phyloP scores from a whole-genome alignment of 108 stramenopile genomes.

The Cylindrotheca closterium region DNA sequence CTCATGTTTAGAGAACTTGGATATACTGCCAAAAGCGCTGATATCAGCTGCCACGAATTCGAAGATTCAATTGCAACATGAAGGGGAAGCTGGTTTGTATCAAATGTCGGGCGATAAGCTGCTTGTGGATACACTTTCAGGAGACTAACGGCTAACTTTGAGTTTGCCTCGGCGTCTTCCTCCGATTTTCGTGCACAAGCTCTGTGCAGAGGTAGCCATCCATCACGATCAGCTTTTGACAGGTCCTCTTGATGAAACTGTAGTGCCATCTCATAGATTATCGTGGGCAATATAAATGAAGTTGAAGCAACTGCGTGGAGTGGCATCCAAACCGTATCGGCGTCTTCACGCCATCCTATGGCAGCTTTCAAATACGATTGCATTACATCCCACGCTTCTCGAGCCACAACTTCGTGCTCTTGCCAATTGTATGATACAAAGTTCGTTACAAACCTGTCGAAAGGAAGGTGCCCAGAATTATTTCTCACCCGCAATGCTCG shows the following conservation, averaged over 20 bases:
- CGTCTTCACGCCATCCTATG: background rate
- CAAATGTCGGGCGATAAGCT: background rate
- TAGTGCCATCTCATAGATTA: slow-evolving; percentile 26
- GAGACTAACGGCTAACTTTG: background rate
- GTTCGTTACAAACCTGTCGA: slow-evolving; percentile 25
- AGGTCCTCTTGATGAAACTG: slow-evolving; percentile 11
- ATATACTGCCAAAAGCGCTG: slow-evolving; percentile 16
- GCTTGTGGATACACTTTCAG: slow-evolving; percentile 23
- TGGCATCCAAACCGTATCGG: slow-evolving; percentile 14
- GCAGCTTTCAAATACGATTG: slow-evolving; percentile 17
- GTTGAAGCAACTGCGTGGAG: slow-evolving; percentile 19
- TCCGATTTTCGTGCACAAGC: slow-evolving; percentile 1
- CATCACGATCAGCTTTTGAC: slow-evolving; percentile 10
- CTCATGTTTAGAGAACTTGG: slow-evolving; percentile 21
- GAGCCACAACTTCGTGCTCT: slow-evolving; percentile 20
- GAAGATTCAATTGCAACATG: slow-evolving; percentile 16
- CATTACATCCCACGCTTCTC: slow-evolving; percentile 19
- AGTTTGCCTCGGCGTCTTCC: background rate
- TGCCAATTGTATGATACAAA: slow-evolving; percentile 18
- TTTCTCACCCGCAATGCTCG: slow-evolving; percentile 13
- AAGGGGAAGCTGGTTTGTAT: slow-evolving; percentile 11
- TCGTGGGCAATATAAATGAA: slow-evolving; percentile 13
- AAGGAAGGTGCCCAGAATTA: slow-evolving; percentile 13
- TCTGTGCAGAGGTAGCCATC: slow-evolving; percentile 25
- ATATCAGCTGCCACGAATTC: slow-evolving; percentile 15